Evolutionary conservation across 371 early-diverging fungal genomes (phyloP).

Genomic region (Mucor saturninus): DNA sequence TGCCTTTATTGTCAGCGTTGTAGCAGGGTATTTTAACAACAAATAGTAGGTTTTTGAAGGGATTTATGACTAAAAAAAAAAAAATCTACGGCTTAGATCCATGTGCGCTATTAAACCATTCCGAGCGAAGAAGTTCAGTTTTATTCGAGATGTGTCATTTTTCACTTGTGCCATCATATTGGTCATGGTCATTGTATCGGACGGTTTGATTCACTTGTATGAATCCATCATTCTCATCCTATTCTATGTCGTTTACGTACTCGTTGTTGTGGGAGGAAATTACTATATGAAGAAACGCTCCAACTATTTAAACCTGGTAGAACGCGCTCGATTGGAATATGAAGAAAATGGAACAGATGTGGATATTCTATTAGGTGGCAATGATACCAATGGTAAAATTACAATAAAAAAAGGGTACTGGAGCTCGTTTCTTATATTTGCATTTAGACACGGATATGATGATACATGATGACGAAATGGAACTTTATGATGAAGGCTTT

Average conservation of each 20-base stretch:
- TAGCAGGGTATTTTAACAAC: conserved; percentile 52
- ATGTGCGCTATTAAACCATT: conserved; percentile 76
- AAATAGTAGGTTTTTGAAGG: too few species aligned
- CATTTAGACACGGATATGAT: not conserved
- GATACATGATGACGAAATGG: conserved; percentile 43
- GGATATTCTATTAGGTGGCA: conserved; percentile 43
- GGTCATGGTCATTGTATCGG: conserved; percentile 60
- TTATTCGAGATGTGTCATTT: conserved; percentile 74
- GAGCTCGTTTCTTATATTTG: too few species aligned
- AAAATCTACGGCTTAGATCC: conserved; percentile 41
- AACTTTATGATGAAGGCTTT: conserved; percentile 53
- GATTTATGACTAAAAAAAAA: too few species aligned
- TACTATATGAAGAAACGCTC: conserved; percentile 50
- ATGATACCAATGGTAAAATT: conserved; percentile 34
- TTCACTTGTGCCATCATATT: conserved; percentile 70
- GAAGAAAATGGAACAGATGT: conserved; percentile 50
- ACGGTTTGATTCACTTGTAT: conserved; percentile 63
- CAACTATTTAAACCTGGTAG: conserved; percentile 41
- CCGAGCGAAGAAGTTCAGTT: conserved; percentile 64
- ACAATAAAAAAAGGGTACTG: too few species aligned
- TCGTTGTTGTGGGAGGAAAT: conserved; percentile 63
- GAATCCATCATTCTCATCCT: conserved; percentile 61
- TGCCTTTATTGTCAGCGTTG: conserved; percentile 75
- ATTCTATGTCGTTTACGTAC: conserved; percentile 63
- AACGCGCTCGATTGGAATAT: conserved; percentile 52